Percentiles rank a stretch among this genome's conserved stretches.
These are phyloP conservation scores for Desmodesmus armatus DNA, from an alignment of 139 green algal genomes.

Conservation along the genomic window DNA sequence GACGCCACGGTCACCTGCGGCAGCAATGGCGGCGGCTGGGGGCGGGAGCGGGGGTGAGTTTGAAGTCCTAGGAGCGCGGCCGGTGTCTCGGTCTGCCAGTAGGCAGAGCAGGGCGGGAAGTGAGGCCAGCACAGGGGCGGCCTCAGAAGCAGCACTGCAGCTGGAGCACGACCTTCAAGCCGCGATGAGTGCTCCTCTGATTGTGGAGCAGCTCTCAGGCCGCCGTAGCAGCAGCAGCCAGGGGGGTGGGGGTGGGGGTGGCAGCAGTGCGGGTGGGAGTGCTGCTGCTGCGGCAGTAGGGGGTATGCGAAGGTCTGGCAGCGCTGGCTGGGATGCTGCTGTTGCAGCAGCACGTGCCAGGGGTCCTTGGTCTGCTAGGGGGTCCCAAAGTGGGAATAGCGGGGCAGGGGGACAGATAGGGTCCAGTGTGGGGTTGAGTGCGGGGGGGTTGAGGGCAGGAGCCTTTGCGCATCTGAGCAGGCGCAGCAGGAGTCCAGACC, in stretches of 20 bases:
- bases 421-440: neutral
- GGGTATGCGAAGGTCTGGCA: conserved; percentile 7
- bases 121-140: neutral
- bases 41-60: neutral
- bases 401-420: too few relatives aligned
- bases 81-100: neutral
- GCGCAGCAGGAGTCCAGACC: conserved; percentile 12
- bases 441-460: neutral
- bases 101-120: neutral
- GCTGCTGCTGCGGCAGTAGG: neutral
- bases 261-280: neutral
- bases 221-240: neutral
- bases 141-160: neutral
- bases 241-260: neutral
- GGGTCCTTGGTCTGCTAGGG: neutral
- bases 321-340: conserved; percentile 29
- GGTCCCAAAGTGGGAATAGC: too few relatives aligned
- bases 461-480: neutral
- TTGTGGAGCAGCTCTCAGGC: neutral
- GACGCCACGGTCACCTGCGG: neutral
- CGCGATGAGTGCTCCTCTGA: conserved; percentile 16
- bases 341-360: conserved; percentile 28
- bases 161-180: conserved; percentile 27
- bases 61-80: neutral
- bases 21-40: neutral